Percentiles rank a stretch among this genome's conserved stretches.
Evolutionary conservation across 371 early-diverging fungal genomes (phyloP).

Genomic region (Choanephora cucurbitarum): DNA sequence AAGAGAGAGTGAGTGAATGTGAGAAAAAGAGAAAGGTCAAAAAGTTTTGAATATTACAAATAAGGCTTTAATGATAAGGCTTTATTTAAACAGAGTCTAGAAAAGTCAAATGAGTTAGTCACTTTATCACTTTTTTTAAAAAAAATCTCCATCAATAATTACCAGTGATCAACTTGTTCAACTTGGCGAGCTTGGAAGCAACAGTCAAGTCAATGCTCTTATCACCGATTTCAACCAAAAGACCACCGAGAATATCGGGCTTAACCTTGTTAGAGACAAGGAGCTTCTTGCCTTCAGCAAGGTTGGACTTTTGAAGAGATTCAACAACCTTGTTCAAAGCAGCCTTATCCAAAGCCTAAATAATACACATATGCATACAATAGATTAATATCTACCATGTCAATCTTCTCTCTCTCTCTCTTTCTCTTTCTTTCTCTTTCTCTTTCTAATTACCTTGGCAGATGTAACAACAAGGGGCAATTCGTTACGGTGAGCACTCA

Average conservation of each 20-base stretch:
- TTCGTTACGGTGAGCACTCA: conserved; percentile 93
- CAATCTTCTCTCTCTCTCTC: not conserved
- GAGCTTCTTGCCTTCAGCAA: conserved; percentile 62
- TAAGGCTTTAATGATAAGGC: too few relatives aligned
- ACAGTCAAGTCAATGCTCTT: conserved; percentile 98
- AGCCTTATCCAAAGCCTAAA: conserved; percentile 55
- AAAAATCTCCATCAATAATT: conserved; percentile 28
- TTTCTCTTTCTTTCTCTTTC: not conserved
- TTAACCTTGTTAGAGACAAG: conserved; percentile 91
- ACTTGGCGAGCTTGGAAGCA: conserved; percentile 91
- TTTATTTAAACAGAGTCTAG: conserved; percentile 23
- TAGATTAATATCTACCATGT: too few relatives aligned
- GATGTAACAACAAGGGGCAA: conserved; percentile 89
- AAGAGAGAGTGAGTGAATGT: too few relatives aligned
- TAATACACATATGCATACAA: not conserved
- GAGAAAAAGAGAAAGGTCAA: too few relatives aligned
- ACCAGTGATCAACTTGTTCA: conserved; percentile 85
- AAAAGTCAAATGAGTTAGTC: not conserved
- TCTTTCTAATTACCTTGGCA: conserved; percentile 64
- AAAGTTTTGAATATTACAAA: too few relatives aligned
- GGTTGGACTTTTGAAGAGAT: conserved; percentile 51
- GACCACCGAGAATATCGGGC: conserved; percentile 93
- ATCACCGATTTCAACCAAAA: conserved; percentile 96
- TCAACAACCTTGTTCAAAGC: conserved; percentile 56
- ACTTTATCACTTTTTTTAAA: not conserved